These are phyloP conservation scores for Solanum appendiculatum DNA, from an alignment of 257 asterid species.

Conservation along the genomic window DNA sequence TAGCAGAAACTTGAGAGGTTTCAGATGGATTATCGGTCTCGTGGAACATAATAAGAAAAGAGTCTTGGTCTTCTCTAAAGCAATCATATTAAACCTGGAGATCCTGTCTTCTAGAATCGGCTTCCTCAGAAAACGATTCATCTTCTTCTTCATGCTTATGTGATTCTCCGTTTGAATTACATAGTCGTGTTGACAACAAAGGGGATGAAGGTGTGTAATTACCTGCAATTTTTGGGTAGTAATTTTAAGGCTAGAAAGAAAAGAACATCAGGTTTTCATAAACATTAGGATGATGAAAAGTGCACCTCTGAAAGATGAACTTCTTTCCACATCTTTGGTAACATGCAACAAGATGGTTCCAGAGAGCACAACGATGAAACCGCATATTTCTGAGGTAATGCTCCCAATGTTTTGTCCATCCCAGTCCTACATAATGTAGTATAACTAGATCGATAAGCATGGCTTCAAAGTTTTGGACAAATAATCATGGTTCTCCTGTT, in stretches of 20 bases:
- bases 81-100: constrained; percentile 2
- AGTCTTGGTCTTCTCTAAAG: background rate
- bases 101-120: constrained; percentile 26
- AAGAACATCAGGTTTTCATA: background rate
- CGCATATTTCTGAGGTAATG: constrained; percentile 65
- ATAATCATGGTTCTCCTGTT: background rate
- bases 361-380: constrained; percentile 62
- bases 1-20: background rate
- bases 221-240: constrained; percentile 18
- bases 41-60: background rate
- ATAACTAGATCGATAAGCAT: background rate
- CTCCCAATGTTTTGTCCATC: constrained; percentile 61
- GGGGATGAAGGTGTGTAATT: constrained; percentile 61
- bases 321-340: constrained; percentile 63
- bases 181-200: constrained; percentile 45
- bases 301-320: constrained; percentile 59
- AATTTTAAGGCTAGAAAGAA: background rate
- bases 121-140: constrained; percentile 22
- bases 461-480: background rate
- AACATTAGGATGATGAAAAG: background rate
- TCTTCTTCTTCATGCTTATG: constrained; percentile 28
- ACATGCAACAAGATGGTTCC: constrained; percentile 70
- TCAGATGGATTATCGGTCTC: background rate
- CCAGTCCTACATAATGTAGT: constrained; percentile 51
- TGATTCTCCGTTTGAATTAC: constrained; percentile 39